Percentiles rank a stretch among this genome's conserved stretches.
Evolutionary conservation across 371 early-diverging fungal species (phyloP).

Genomic region (Saksenaea vasiformis): DNA sequence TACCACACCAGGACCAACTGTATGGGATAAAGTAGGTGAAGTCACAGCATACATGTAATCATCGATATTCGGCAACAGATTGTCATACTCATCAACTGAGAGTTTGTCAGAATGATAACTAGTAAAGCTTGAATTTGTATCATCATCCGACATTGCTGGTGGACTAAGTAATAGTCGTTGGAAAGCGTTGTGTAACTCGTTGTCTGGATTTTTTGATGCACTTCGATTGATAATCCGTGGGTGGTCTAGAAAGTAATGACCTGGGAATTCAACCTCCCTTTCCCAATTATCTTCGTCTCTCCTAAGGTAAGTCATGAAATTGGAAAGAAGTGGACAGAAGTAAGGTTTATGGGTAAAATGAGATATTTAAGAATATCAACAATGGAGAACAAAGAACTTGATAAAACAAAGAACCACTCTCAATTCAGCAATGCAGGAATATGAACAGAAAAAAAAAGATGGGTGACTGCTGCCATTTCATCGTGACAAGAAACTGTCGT

Average conservation of each 20-base stretch:
- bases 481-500: neutral
- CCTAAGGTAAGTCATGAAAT: neutral
- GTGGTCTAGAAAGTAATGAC: neutral
- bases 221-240: neutral
- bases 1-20: neutral
- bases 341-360: neutral
- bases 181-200: neutral
- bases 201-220: neutral
- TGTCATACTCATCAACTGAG: slow-evolving; percentile 4
- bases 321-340: neutral
- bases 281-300: neutral
- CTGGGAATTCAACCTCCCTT: neutral
- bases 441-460: neutral
- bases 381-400: too few relatives aligned
- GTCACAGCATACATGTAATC: slow-evolving; percentile 30
- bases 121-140: slow-evolving; percentile 26
- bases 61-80: slow-evolving; percentile 20
- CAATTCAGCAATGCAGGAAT: too few relatives aligned
- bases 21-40: slow-evolving; percentile 1
- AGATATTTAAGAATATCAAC: neutral
- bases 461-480: neutral
- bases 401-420: too few relatives aligned
- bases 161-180: neutral
- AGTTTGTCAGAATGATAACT: slow-evolving; percentile 22
- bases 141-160: slow-evolving; percentile 14